Base-by-base conservation (phyloP, 2,329 filamentous ascomycete genomes). In the Fusarium sp. region DNA sequence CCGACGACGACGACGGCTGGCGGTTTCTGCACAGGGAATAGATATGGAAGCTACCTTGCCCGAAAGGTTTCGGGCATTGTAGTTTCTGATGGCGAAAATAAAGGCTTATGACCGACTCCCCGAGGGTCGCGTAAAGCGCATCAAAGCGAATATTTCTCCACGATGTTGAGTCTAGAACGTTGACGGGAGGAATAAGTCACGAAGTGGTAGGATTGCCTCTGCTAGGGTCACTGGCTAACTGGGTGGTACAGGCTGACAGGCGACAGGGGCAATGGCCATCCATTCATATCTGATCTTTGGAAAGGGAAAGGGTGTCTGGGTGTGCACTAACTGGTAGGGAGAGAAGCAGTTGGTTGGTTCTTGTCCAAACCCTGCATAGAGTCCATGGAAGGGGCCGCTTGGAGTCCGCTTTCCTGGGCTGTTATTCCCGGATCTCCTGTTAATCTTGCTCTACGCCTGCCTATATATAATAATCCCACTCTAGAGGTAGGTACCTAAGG, bases 91-190 rank as follows among this genome's bases (percentile, higher is more conserved):
- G 42, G 31, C 23, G 15, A 66, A 60, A n/a, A 38, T 33, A 38
- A 42, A 23, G 29, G 15, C n/a, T n/a, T 10, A 11, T 27, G 27
- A 23, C 49, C 65, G 69, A 29, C 42, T 70, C 70, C 56, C 65
- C 65, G 37, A 42, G 38, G 41, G 44, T 64, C 54, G 63, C 44
- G 48, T 65, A 41, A 48, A 57, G 46, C 48, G 59, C 48, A 55
- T 52, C 37, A 48, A 37, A 45, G 45, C 48, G 44, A 59, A 55
- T 49, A 33, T 49, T 42, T 52, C 51, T 62, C 41, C 49, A 65
- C 39, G 63, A 63, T 44, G 59, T 57, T 48, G 69, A 74, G 73
- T 75, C 74, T 70, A 72, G 74, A 76, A 76, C 73, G 31, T 46
- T 42, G 45, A 68, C 45, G 41, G 46, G 63, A 46, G 38, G 10